Conservation (phyloP, 2,329 filamentous ascomycete genomes). For the Myriosclerotinia duriaeana region DNA sequence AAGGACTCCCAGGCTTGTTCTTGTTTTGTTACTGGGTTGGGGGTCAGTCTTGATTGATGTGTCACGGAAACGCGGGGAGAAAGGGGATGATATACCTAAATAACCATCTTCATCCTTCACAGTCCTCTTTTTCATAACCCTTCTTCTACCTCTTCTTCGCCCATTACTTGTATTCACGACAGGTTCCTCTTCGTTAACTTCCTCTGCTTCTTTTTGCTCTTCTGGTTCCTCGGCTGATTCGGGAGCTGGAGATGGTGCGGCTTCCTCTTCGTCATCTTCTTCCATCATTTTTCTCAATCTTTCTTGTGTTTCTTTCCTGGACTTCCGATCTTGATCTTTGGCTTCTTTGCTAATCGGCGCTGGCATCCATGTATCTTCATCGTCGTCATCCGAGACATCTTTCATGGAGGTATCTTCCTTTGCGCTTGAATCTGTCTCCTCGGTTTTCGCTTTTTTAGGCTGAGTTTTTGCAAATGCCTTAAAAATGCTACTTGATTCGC, state of each 20-base stretch:
- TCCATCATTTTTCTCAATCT: constrained; percentile 75
- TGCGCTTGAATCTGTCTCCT: constrained; percentile 43
- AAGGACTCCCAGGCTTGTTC: constrained; percentile 88
- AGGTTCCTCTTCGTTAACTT: constrained; percentile 41
- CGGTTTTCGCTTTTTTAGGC: constrained; percentile 57
- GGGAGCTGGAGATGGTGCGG: constrained; percentile 17
- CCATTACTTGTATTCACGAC: constrained; percentile 59
- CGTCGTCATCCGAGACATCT: constrained; percentile 58
- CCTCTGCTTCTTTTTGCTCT: constrained; percentile 45
- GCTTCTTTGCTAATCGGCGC: constrained; percentile 41
- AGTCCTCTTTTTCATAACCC: constrained; percentile 84
- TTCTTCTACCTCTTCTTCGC: constrained; percentile 71
- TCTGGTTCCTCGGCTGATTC: constrained; percentile 39
- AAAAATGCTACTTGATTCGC: constrained; percentile 66
- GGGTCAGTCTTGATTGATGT: background rate
- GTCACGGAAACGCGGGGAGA: background rate
- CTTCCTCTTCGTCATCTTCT: constrained; percentile 51
- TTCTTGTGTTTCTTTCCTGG: constrained; percentile 63
- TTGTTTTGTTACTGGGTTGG: constrained; percentile 71
- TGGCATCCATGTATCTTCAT: constrained; percentile 46
- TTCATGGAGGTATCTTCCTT: constrained; percentile 55
- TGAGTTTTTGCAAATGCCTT: constrained; percentile 74
- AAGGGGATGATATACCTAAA: constrained; percentile 59
- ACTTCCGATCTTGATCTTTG: constrained; percentile 42
- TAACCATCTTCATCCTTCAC: constrained; percentile 87